phyloP scores from a whole-genome alignment of 192 early-diverging fungal species.

The Coemansia erecta region DNA sequence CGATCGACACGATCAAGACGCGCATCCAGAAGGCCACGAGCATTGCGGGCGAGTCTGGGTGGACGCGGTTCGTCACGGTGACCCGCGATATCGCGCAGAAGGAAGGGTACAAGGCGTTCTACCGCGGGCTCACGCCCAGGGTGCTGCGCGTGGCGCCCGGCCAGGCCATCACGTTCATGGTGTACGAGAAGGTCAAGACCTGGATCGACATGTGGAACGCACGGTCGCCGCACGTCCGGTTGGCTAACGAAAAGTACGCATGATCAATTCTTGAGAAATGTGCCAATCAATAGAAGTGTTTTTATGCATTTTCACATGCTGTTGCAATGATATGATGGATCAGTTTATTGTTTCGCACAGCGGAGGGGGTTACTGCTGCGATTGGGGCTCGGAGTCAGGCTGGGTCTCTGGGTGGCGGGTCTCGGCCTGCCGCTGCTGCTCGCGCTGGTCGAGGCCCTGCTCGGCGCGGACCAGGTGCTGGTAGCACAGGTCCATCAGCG shows the following conservation, averaged over 20 bases:
- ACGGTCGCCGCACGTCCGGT: constrained; percentile 12
- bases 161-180: constrained; percentile 96
- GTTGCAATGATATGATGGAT: too few species aligned
- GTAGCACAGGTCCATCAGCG: not conserved
- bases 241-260: constrained; percentile 34
- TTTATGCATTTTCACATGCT: too few species aligned
- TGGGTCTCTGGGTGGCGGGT: too few species aligned
- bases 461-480: not conserved
- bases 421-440: too few species aligned
- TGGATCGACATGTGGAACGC: constrained; percentile 59
- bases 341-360: too few species aligned
- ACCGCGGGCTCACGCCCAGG: constrained; percentile 91
- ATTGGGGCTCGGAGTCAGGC: too few species aligned
- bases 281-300: too few species aligned
- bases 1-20: constrained; percentile 98
- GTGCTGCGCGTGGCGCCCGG: constrained; percentile 94
- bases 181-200: constrained; percentile 82
- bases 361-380: too few species aligned
- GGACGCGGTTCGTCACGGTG: constrained; percentile 73
- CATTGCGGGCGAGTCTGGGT: constrained; percentile 66
- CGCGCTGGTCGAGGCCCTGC: not conserved
- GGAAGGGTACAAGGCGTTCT: constrained; percentile 91
- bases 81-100: constrained; percentile 76
- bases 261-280: too few species aligned
- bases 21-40: constrained; percentile 88